Evolutionary conservation across 169 alveolate species (phyloP), one percentile per base, ranked within the genome.

Genomic region (Amoebophrya sp.): DNA sequence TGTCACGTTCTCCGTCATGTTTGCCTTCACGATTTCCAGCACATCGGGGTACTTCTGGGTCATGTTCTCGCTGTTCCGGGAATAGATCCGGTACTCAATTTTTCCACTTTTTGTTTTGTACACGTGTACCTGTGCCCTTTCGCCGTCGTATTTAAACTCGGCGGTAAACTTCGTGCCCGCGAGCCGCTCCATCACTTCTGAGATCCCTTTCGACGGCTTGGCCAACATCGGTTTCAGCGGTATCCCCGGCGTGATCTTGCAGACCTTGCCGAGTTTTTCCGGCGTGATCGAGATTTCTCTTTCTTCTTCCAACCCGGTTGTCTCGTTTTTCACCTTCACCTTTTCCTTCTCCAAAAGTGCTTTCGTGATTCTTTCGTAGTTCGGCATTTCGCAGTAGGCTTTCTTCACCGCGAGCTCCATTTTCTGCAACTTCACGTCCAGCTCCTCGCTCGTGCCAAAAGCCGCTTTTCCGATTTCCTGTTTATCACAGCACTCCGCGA

Each of bases 211-310:
- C 32, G 99, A 97, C 7, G 99, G 99, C 90, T 98, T 97, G 33
- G 99, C 99, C 40, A 98, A 95, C 99, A 98, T 98, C 41, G 99
- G 99, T 91, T 98, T 97, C 38, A 98, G 98, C 10, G 99, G 99
- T 32, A 98, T 96, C 25, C 99, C 99, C 0, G 99, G 97, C 38
- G 97, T 96, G 55, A 98, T 97, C 54, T 77, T 35, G 92, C 93
- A 47, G 29, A 47, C 18, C 66, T 47, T 47, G 66, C 18, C 18
- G 29, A 47, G 66, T 12, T 18, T 7, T 18, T 47, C 66, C 7
- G 66, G 66, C 7, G 66, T 47, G 66, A 47, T 47, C 18, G 29
- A 7, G 7, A 18, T 18, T 47, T 47, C 66, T n/a, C n/a, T n/a
- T n/a, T n/a, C n/a, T n/a, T n/a, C n/a, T n/a, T n/a, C n/a, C n/a